Conservation (phyloP, 371 early-diverging fungal genomes). For the Fennellomyces sp. region DNA sequence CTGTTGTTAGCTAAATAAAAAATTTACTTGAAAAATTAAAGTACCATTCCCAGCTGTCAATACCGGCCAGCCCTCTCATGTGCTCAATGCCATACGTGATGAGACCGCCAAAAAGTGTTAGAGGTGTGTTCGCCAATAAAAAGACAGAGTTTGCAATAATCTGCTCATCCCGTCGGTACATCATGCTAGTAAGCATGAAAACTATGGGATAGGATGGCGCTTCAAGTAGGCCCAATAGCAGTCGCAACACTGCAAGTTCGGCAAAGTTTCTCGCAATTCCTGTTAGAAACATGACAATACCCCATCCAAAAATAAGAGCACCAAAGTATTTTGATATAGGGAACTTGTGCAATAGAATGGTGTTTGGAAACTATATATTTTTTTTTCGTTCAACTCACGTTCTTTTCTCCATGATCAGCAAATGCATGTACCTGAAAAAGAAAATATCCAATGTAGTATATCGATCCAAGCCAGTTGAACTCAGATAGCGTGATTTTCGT, state of each 20-base stretch:
- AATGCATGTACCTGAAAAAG: slow-evolving; percentile 22
- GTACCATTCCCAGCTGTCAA: slow-evolving; percentile 40
- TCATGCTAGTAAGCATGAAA: slow-evolving; percentile 31
- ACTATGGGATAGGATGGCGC: slow-evolving; percentile 24
- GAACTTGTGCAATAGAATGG: slow-evolving; percentile 26
- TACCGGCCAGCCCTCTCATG: slow-evolving; percentile 20
- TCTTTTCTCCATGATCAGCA: too few species aligned
- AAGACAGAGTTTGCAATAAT: slow-evolving; percentile 28
- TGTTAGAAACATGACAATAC: slow-evolving; percentile 20
- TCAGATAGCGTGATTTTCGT: slow-evolving; percentile 9
- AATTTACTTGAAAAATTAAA: background rate
- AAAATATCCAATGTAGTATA: slow-evolving; percentile 27
- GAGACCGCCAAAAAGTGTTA: slow-evolving; percentile 22
- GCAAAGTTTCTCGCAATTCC: slow-evolving; percentile 20
- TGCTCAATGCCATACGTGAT: slow-evolving; percentile 39
- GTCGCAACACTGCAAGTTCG: slow-evolving; percentile 28
- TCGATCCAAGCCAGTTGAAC: slow-evolving; percentile 22
- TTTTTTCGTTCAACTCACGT: too few species aligned
- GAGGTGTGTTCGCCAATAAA: slow-evolving; percentile 29
- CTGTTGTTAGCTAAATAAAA: background rate
- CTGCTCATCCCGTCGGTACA: slow-evolving; percentile 37
- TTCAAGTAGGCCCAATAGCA: slow-evolving; percentile 31
- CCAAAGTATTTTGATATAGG: slow-evolving; percentile 26
- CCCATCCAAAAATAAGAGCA: slow-evolving; percentile 24
- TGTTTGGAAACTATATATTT: slow-evolving; percentile 36